Base-by-base conservation (phyloP, 2,329 filamentous ascomycete species). In the Leptosphaerulina australis region DNA sequence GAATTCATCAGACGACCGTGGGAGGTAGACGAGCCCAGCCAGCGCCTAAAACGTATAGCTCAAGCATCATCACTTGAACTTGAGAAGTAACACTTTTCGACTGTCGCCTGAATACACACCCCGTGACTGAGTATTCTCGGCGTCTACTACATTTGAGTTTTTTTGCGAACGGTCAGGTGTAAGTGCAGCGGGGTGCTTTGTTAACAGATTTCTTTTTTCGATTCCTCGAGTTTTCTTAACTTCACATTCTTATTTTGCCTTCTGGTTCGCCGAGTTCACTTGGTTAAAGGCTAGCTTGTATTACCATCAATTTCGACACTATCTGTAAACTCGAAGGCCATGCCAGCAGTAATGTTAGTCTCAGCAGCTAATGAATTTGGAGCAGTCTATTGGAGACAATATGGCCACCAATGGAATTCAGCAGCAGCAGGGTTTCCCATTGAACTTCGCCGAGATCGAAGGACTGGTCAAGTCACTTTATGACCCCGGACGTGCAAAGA, bases 391-490 rank as follows among this genome's bases (percentile, higher is more conserved):
- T 11, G 21, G 12, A 22, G 20, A 37, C 54, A 48, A 12, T 10
- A 50, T 51, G 48, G 36, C 48, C n/a, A 21, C 43, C 12, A 37
- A 43, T 37, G 41, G 43, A 12, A 22, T 28, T 20, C 48, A 51
- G 20, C 48, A 45, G 20, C 48, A 45, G 26, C 57, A 61, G 35
- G 48, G 53, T 5, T 64, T 68, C 21, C 68, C 68, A 11, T 28
- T 71, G 20, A 61, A 59, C 30, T 59, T 71, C 24, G 62, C 59
- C n/a, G 69, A 72, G 38, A 70, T 74, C 15, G 71, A 72, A 43
- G 48, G 75, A 64, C 74, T 83, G 20, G 76, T 84, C 58, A 75
- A 77, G 50, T 74, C 77, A 15, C 65, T 84, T 9, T 83, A 83
- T 53, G 71, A 76, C 36, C 77, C 80, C 24, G 74, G 70, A 20